Evolutionary conservation across 768 basidiomycete genomes (phyloP).

Genomic region (Zangia roseola): DNA sequence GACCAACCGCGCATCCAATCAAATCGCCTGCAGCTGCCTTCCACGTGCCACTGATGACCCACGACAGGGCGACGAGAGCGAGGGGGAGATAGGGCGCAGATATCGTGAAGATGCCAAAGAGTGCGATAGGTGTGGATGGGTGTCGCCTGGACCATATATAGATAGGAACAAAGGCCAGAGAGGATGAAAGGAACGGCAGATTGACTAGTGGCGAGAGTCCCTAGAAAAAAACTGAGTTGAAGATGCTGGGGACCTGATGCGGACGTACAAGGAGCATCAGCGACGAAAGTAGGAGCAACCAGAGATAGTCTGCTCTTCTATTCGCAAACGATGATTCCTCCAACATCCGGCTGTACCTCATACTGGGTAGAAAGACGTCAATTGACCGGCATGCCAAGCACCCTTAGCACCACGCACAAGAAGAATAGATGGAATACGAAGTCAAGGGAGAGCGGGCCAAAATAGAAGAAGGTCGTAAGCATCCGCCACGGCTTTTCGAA

Average conservation of each 20-base stretch:
- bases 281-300: constrained; percentile 85
- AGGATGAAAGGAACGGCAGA: constrained; percentile 89
- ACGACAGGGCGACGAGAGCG: constrained; percentile 85
- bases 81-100: constrained; percentile 94
- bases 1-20: constrained; percentile 83
- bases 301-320: constrained; percentile 90
- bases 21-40: constrained; percentile 80
- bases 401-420: constrained; percentile 62
- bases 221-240: constrained; percentile 35
- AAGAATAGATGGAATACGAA: constrained; percentile 98
- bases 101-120: constrained; percentile 94
- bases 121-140: constrained; percentile 91
- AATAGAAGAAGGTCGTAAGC: constrained; percentile 93
- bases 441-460: constrained; percentile 89
- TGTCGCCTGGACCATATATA: constrained; percentile 97
- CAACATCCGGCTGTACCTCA: constrained; percentile 95
- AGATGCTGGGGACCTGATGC: not conserved
- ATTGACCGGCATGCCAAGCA: not conserved
- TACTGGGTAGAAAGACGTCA: constrained; percentile 47
- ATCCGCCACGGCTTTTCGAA: constrained; percentile 75
- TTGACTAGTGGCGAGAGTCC: constrained; percentile 84
- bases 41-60: constrained; percentile 82
- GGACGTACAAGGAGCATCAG: constrained; percentile 76
- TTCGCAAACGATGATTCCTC: constrained; percentile 97
- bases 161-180: constrained; percentile 91